Conservation (phyloP, 257 asterid genomes). For the Cordia subcordata region DNA sequence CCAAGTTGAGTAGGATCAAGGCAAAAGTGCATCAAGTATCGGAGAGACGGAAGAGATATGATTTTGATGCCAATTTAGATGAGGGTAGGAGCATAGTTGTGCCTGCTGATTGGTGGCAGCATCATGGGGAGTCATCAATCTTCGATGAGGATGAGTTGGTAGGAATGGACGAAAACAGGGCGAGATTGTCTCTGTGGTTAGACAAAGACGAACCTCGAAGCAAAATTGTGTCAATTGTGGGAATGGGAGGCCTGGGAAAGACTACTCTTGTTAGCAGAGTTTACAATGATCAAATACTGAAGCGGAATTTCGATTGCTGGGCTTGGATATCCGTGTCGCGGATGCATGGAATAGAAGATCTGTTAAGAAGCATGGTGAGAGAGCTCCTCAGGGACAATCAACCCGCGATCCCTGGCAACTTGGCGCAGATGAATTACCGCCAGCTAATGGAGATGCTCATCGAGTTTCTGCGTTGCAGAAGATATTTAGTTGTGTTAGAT, state of each 20-base stretch:
- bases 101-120: constrained; percentile 13
- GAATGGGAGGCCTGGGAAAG: constrained; percentile 21
- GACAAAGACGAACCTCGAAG: constrained; percentile 2
- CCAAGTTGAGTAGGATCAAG: constrained; percentile 13
- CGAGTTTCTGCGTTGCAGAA: constrained; percentile 14
- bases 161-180: constrained; percentile 16
- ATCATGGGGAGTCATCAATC: constrained; percentile 18
- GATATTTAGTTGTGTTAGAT: constrained; percentile 44
- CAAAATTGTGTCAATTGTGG: constrained; percentile 11
- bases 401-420: constrained; percentile 14
- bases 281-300: constrained; percentile 13
- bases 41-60: constrained; percentile 26
- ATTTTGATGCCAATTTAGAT: constrained; percentile 11
- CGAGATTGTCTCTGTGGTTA: constrained; percentile 6
- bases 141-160: constrained; percentile 19
- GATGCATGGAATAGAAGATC: constrained; percentile 17
- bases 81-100: constrained; percentile 15
- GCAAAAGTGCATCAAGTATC: constrained; percentile 23
- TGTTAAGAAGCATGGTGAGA: constrained; percentile 18
- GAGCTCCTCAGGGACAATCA: constrained; percentile 17
- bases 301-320: constrained; percentile 18
- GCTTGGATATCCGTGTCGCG: constrained; percentile 30
- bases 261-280: constrained; percentile 23
- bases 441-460: constrained; percentile 28
- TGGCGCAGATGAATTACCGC: constrained; percentile 22